These are phyloP conservation scores for Nicotiana benthamiana DNA, from an alignment of 257 asterid species.

Conservation along the genomic window DNA sequence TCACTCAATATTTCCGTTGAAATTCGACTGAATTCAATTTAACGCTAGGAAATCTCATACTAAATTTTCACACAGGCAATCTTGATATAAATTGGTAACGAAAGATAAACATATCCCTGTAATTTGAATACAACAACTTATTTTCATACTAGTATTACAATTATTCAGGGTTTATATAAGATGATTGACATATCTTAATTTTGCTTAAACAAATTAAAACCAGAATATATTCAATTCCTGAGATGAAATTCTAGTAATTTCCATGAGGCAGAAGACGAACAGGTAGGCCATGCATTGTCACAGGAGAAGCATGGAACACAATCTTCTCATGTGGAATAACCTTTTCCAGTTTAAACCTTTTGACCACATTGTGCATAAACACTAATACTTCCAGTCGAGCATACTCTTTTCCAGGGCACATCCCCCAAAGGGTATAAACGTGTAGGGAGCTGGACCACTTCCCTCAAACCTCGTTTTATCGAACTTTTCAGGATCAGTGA, in stretches of 20 bases:
- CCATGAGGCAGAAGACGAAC: neutral
- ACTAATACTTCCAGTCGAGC: neutral
- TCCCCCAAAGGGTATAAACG: constrained; percentile 3
- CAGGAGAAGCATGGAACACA: neutral
- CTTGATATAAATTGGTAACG: too few relatives aligned
- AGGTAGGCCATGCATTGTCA: neutral
- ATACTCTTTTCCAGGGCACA: neutral
- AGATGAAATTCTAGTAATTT: too few relatives aligned
- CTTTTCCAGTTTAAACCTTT: neutral
- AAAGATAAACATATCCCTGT: too few relatives aligned
- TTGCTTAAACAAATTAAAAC: neutral
- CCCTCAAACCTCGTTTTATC: neutral
- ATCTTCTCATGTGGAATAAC: neutral
- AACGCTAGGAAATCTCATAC: too few relatives aligned
- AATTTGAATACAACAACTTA: neutral
- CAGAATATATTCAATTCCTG: neutral
- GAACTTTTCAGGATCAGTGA: neutral
- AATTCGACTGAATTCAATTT: too few relatives aligned
- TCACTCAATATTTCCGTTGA: too few relatives aligned
- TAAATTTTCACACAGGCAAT: too few relatives aligned
- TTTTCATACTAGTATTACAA: neutral
- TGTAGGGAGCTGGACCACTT: constrained; percentile 1
- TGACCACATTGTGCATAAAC: neutral
- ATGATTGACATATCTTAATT: neutral
- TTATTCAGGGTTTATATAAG: neutral